A percentile compares a stretch with the other conserved stretches of the same genome.
phyloP scores from a whole-genome alignment of 2,329 filamentous ascomycete species.

The Aspergillus pseudoterreus region DNA sequence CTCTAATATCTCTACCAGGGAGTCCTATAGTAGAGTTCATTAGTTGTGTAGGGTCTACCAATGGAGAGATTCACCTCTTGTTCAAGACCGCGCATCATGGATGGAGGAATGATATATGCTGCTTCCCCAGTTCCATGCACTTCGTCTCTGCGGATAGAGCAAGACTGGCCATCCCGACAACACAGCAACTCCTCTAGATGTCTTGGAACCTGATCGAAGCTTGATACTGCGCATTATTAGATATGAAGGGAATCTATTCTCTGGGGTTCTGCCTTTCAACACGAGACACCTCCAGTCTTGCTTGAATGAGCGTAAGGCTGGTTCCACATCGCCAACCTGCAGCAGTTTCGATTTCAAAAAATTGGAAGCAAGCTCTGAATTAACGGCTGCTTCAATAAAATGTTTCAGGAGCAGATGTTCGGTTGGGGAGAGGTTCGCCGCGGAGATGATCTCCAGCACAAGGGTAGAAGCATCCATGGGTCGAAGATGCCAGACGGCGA shows the following conservation, averaged over 20 bases:
- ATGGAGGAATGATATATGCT: not conserved
- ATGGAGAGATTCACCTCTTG: not conserved
- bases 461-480: too few relatives aligned
- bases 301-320: not conserved
- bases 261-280: not conserved
- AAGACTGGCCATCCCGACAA: not conserved
- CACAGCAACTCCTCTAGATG: not conserved
- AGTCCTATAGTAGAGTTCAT: not conserved
- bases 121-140: not conserved
- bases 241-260: not conserved
- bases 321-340: not conserved
- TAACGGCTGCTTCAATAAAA: not conserved
- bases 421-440: not conserved
- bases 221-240: not conserved
- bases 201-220: not conserved
- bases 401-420: slow-evolving; percentile 2
- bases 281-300: not conserved
- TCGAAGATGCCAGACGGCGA: too few relatives aligned
- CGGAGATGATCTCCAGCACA: not conserved
- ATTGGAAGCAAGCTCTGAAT: not conserved
- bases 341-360: not conserved
- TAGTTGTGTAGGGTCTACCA: not conserved
- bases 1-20: not conserved
- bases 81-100: not conserved
- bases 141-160: not conserved